Evolutionary conservation across 2,329 filamentous ascomycete genomes (phyloP), one percentile per base, ranked within the genome.

Genomic region (Pseudocercospora vitis): DNA sequence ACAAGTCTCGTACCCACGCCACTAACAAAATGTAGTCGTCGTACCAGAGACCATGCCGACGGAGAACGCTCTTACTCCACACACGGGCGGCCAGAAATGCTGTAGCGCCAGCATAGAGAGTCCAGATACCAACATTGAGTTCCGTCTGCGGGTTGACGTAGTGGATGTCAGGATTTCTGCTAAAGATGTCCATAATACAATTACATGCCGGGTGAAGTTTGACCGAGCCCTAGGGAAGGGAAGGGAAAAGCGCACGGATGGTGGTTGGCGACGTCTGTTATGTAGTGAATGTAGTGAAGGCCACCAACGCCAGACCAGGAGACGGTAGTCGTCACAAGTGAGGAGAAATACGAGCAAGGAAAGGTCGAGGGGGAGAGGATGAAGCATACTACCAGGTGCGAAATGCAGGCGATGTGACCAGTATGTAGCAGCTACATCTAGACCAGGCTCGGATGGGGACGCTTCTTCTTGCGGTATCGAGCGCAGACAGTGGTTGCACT

Each of bases 11-110:
- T 56, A 73, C 70, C 70, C 70, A 73, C 33, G 67, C 63, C 4
- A 68, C 48, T 2, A 73, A 50, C 14, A 73, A 63, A 31, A 73
- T 70, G 56, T 70, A 70, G 50, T 73, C 71, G 57, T 73, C 71
- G 53, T 66, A 73, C 71, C 71, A 73, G 37, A 73, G 52, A 8
- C 71, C 69, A 59, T 73, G 70, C 19, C 70, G 66, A 19, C 70
- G 67, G 18, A 65, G 70, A 44, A n/a, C n/a, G n/a, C 69, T 33
- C 55, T 73, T 73, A 52, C 68, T 67, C 66, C 69, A 73, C 44
- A 73, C 44, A 28, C 71, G 65, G 9, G 71, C 56, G 33, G 62
- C 61, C 8, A 73, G 67, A 32, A 73, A 72, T 2, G 63, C 49
- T 26, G 70, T 67, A 24, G 71, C 71, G 21, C 68, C 70, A 29